Percentiles rank a stretch among this genome's conserved stretches.
These are phyloP conservation scores for Buxus sempervirens DNA, from an alignment of 164 flowering plant species.

Conservation along the genomic window DNA sequence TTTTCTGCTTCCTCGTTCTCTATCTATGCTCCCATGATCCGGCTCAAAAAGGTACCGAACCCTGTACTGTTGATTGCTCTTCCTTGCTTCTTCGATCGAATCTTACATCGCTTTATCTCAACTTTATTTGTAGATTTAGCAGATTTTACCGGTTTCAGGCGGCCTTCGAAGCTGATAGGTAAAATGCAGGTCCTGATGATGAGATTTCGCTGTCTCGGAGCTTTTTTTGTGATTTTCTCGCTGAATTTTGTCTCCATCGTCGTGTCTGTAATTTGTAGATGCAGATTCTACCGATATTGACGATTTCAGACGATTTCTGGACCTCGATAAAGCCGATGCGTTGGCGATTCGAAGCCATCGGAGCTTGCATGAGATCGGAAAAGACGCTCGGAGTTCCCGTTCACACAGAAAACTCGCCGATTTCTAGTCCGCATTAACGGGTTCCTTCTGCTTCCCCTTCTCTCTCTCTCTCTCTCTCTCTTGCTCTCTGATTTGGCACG, in stretches of 20 bases:
- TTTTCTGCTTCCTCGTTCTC: constrained; percentile 64
- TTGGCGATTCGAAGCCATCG: constrained; percentile 39
- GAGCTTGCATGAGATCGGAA: constrained; percentile 34
- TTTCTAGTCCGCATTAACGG: constrained; percentile 24
- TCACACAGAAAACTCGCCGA: constrained; percentile 41
- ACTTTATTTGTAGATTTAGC: constrained; percentile 35
- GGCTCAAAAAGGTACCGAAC: constrained; percentile 43
- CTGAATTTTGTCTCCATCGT: neutral
- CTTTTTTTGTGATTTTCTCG: neutral
- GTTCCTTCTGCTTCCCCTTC: neutral
- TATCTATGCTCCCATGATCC: constrained; percentile 67
- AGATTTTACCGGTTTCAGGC: constrained; percentile 34
- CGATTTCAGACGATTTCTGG: constrained; percentile 19
- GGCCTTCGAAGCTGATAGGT: constrained; percentile 29
- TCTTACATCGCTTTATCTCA: neutral
- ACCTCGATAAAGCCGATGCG: constrained; percentile 28
- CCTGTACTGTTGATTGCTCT: neutral
- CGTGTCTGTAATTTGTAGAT: neutral
- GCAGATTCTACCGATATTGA: constrained; percentile 16
- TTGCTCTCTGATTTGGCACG: neutral
- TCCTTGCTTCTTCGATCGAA: neutral
- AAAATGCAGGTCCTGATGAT: constrained; percentile 22
- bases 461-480: neutral
- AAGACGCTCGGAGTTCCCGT: constrained; percentile 18
- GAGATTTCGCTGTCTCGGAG: neutral